A percentile compares a stretch with the other conserved stretches of the same genome.
Conservation (phyloP, 305 asterid genomes). For the Salvia sclarea region DNA sequence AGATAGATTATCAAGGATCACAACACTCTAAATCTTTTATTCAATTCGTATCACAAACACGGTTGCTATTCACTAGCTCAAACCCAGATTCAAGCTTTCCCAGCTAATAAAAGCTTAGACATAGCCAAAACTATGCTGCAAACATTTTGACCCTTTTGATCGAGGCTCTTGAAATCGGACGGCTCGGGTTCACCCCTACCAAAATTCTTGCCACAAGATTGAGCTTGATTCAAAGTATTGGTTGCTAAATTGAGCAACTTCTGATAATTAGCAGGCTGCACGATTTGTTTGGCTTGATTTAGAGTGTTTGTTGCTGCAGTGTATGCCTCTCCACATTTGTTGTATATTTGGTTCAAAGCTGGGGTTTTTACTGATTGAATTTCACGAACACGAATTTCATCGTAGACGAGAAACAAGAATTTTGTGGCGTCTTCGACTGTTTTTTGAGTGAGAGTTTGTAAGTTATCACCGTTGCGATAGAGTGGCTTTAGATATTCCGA, state of each 20-base stretch:
- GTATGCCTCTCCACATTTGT: constrained; percentile 2
- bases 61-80: no score
- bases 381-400: constrained; percentile 11
- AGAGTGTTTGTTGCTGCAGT: constrained; percentile 1
- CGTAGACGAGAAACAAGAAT: not conserved
- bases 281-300: rapidly evolving
- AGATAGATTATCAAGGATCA: no score
- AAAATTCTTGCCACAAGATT: not conserved
- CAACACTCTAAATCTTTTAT: no score
- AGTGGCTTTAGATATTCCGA: not conserved
- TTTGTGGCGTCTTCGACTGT: not conserved
- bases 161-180: constrained; percentile 12
- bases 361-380: not conserved
- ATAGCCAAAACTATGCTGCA: constrained; percentile 19
- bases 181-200: not conserved
- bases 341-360: not conserved
- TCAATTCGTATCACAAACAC: no score
- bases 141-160: not conserved
- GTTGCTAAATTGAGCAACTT: not conserved
- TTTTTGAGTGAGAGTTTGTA: not conserved
- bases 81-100: not conserved
- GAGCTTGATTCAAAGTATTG: not conserved
- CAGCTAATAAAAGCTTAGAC: not conserved
- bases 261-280: not conserved
- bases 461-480: not conserved